Evolutionary conservation across 2,329 filamentous ascomycete genomes (phyloP).

Genomic region (Alternaria atra): DNA sequence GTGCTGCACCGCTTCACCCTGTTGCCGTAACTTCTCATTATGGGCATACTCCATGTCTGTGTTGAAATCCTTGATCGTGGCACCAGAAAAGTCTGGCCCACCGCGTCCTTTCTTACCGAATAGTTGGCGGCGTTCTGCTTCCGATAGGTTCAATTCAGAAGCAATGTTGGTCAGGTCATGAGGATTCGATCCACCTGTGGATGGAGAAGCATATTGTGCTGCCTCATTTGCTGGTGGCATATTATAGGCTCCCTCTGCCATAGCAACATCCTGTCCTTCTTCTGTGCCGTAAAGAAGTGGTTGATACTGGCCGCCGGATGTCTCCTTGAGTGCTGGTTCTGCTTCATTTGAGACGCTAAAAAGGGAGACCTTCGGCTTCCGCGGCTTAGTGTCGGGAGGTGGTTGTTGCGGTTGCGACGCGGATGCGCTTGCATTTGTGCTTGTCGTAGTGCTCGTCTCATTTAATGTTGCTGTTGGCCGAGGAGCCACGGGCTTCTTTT

Average conservation of each 20-base stretch:
- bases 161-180: slow-evolving; percentile 76
- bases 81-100: slow-evolving; percentile 58
- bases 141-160: slow-evolving; percentile 79
- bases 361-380: slow-evolving; percentile 71
- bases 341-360: slow-evolving; percentile 68
- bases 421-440: slow-evolving; percentile 1
- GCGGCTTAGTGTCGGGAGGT: slow-evolving; percentile 31
- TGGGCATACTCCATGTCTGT: slow-evolving; percentile 85
- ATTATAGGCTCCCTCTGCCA: slow-evolving; percentile 25
- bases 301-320: slow-evolving; percentile 45
- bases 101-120: slow-evolving; percentile 73
- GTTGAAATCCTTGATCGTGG: slow-evolving; percentile 85
- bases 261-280: slow-evolving; percentile 26
- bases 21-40: slow-evolving; percentile 78
- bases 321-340: slow-evolving; percentile 36
- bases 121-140: slow-evolving; percentile 79
- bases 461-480: slow-evolving; percentile 14
- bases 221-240: slow-evolving; percentile 6
- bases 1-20: slow-evolving; percentile 75
- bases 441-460: slow-evolving; percentile 3
- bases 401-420: slow-evolving; percentile 16
- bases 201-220: slow-evolving; percentile 20
- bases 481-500: slow-evolving; percentile 43
- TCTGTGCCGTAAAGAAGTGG: slow-evolving; percentile 48
- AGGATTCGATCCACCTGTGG: slow-evolving; percentile 25